A percentile compares a stretch with the other conserved stretches of the same genome.
phyloP scores from a whole-genome alignment of 768 basidiomycete species.

The Pulveroboletus sp. region DNA sequence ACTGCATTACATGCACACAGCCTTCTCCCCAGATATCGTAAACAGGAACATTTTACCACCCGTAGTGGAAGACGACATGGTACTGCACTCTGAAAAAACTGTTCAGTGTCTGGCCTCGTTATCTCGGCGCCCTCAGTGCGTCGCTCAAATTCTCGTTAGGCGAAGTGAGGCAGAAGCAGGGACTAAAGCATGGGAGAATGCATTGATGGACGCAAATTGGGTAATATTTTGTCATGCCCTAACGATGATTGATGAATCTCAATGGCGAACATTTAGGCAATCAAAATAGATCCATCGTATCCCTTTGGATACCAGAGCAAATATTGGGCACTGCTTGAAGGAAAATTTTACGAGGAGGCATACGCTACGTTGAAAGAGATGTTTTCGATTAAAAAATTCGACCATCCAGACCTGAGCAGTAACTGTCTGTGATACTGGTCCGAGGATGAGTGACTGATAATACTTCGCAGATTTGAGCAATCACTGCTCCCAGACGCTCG shows the following conservation, averaged over 20 bases:
- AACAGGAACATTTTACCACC: not conserved
- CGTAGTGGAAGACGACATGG: not conserved
- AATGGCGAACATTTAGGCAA: not conserved
- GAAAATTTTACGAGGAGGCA: not conserved
- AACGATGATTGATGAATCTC: not conserved
- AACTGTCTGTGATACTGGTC: not conserved
- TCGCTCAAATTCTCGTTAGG: slow-evolving; percentile 8
- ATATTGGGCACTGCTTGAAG: not conserved
- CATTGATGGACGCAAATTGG: slow-evolving; percentile 5
- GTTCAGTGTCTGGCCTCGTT: not conserved
- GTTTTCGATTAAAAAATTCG: not conserved
- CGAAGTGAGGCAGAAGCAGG: slow-evolving; percentile 2
- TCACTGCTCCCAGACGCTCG: not conserved
- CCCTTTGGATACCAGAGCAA: slow-evolving; percentile 2
- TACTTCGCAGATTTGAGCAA: not conserved
- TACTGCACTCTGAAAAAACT: not conserved
- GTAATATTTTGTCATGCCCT: not conserved
- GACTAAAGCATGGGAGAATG: not conserved
- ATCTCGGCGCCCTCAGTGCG: not conserved
- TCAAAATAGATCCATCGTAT: not conserved
- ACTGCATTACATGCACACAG: not conserved
- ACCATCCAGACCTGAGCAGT: not conserved
- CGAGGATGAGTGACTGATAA: not conserved
- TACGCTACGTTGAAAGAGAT: not conserved
- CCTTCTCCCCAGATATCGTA: not conserved